Conservation (phyloP, 345 rosid species). For the Stellera chamaejasme region DNA sequence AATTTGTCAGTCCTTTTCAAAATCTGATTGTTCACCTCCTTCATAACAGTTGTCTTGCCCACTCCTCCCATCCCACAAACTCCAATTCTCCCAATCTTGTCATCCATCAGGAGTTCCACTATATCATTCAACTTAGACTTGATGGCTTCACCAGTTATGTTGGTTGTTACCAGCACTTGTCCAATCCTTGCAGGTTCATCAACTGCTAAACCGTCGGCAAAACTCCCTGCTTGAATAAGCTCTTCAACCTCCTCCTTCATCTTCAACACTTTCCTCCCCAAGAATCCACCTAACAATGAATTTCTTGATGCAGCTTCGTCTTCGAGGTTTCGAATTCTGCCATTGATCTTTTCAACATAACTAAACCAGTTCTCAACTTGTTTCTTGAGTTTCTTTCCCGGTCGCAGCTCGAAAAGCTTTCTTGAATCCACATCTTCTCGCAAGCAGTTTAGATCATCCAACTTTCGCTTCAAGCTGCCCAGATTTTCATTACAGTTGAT, state of each 20-base stretch:
- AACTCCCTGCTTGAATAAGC: background rate
- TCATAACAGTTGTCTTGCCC: constrained; percentile 12
- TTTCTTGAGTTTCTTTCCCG: too few species aligned
- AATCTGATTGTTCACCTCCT: constrained; percentile 3
- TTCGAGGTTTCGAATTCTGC: background rate
- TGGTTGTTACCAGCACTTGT: background rate
- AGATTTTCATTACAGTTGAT: too few species aligned
- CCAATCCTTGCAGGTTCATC: background rate
- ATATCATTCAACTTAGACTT: constrained; percentile 2
- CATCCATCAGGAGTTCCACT: constrained; percentile 5
- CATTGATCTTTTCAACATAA: background rate
- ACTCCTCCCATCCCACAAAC: constrained; percentile 18
- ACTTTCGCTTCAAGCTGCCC: background rate
- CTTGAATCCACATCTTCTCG: constrained; percentile 3
- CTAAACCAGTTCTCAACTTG: background rate
- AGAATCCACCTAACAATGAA: background rate
- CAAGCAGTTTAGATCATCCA: constrained; percentile 6
- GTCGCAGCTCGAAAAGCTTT: background rate
- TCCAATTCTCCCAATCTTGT: constrained; percentile 6
- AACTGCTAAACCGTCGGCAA: background rate
- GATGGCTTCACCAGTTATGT: background rate
- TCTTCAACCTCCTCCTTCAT: constrained; percentile 2
- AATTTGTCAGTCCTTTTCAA: constrained; percentile 6
- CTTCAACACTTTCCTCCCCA: background rate
- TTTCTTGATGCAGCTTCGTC: background rate